phyloP scores from a whole-genome alignment of 192 early-diverging fungal species.

The Backusella macrospora region DNA sequence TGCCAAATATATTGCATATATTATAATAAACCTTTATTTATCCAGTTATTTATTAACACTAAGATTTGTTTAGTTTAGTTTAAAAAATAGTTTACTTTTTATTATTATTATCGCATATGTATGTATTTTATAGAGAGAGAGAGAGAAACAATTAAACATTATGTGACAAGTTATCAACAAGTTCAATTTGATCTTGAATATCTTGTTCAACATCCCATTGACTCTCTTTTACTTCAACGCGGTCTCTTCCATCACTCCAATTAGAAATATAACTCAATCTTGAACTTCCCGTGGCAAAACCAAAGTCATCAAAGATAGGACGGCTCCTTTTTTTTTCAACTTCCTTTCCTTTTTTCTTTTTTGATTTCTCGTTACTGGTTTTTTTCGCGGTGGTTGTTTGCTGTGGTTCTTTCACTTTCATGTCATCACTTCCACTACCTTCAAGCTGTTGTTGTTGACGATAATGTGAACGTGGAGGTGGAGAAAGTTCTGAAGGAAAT shows the following conservation, averaged over 20 bases:
- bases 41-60: no score
- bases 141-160: not conserved
- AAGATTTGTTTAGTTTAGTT: no score
- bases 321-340: not conserved
- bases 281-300: not conserved
- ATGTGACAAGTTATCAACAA: not conserved
- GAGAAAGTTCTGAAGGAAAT: not conserved
- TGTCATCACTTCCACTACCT: not conserved
- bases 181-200: not conserved
- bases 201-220: conserved; percentile 14
- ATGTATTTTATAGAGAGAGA: no score
- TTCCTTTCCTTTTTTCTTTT: not conserved
- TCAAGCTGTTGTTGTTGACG: not conserved
- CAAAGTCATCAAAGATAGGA: not conserved
- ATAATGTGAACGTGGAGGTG: not conserved
- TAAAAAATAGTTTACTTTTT: no score
- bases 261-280: not conserved
- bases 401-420: no score
- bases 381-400: not conserved
- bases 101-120: no score
- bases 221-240: not conserved
- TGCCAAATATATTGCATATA: not conserved
- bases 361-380: not conserved
- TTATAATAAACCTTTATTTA: not conserved
- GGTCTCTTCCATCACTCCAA: not conserved